Percentiles rank a stretch among this genome's conserved stretches.
phyloP scores from a whole-genome alignment of 192 early-diverging fungal genomes.

The Entomortierella parvispora region DNA sequence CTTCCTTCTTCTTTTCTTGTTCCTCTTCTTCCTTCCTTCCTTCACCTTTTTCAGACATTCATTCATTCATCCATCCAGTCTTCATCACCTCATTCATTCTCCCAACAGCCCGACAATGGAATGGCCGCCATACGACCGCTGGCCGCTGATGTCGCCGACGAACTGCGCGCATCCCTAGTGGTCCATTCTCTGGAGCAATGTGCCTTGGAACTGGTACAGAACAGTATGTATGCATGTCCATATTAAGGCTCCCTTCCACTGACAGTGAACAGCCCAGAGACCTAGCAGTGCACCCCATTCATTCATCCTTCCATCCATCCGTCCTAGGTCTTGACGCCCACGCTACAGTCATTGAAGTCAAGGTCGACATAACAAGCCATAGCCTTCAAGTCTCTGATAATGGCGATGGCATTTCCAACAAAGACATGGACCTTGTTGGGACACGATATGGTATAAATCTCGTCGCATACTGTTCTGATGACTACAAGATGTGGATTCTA shows the following conservation, averaged over 20 bases:
- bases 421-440: conserved; percentile 60
- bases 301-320: background rate
- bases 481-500: background rate
- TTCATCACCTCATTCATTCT: background rate
- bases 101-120: conserved; percentile 16
- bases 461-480: background rate
- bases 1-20: conserved; percentile 1
- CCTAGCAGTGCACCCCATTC: conserved; percentile 2
- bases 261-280: too few relatives aligned
- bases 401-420: conserved; percentile 64
- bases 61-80: background rate
- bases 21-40: background rate
- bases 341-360: conserved; percentile 60
- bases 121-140: conserved; percentile 49
- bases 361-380: conserved; percentile 51
- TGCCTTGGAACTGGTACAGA: conserved; percentile 69
- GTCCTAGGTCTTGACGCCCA: conserved; percentile 65
- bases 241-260: too few relatives aligned
- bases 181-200: conserved; percentile 60
- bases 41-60: background rate
- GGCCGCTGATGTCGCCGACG: conserved; percentile 12
- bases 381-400: conserved; percentile 70
- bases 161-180: conserved; percentile 49
- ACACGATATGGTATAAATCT: conserved; percentile 48
- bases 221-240: conserved; percentile 46